Evolutionary conservation across 2,329 filamentous ascomycete genomes (phyloP).

Genomic region (Fusarium pseudocircinatum): DNA sequence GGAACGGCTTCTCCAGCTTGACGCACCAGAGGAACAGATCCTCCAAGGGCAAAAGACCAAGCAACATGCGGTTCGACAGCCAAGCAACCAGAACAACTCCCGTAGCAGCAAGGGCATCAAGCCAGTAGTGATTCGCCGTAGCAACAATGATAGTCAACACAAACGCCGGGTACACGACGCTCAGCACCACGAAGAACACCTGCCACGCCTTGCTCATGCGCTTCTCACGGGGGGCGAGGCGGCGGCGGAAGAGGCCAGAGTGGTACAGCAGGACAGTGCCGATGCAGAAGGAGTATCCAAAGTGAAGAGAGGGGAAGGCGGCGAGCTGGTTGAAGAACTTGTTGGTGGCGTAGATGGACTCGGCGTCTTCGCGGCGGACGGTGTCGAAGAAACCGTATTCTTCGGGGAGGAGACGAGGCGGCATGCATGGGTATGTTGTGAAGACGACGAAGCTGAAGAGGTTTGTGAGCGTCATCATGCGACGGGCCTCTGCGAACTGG

Average conservation of each 20-base stretch:
- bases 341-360: conserved; percentile 71
- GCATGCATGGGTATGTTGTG: conserved; percentile 66
- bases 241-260: conserved; percentile 56
- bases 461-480: conserved; percentile 62
- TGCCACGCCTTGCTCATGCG: conserved; percentile 44
- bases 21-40: conserved; percentile 72
- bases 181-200: conserved; percentile 48
- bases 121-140: conserved; percentile 71
- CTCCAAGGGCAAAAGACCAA: conserved; percentile 71
- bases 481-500: conserved; percentile 50
- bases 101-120: conserved; percentile 73
- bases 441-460: conserved; percentile 65
- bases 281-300: conserved; percentile 65
- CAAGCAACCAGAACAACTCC: conserved; percentile 70
- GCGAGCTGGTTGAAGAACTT: conserved; percentile 68
- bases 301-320: conserved; percentile 67
- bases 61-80: conserved; percentile 59
- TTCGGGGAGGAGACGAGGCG: conserved; percentile 63
- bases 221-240: conserved; percentile 43
- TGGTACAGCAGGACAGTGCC: conserved; percentile 64
- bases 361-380: conserved; percentile 55
- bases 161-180: conserved; percentile 61
- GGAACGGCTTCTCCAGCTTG: conserved; percentile 71
- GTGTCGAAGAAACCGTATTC: conserved; percentile 68
- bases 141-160: conserved; percentile 68